Evolutionary conservation across 1,284 basidiomycete species (phyloP).

Genomic region (Cryptococcus sp.): DNA sequence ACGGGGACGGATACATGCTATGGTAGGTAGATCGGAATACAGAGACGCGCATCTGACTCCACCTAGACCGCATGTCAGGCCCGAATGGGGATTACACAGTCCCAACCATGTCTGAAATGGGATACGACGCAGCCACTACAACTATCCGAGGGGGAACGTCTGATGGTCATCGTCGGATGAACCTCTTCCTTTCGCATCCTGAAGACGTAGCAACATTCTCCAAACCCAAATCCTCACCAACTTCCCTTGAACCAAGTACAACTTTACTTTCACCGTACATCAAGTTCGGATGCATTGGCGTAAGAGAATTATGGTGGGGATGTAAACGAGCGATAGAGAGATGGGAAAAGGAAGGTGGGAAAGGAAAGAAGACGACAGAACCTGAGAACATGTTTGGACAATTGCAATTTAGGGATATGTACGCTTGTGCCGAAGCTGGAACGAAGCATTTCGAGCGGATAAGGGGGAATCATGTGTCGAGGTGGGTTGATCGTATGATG

Average conservation of each 20-base stretch:
- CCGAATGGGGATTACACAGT: conserved; percentile 50
- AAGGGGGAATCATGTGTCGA: conserved; percentile 47
- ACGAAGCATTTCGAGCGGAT: conserved; percentile 48
- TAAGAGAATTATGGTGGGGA: conserved; percentile 49
- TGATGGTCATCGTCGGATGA: conserved; percentile 48
- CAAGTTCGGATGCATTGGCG: conserved; percentile 54
- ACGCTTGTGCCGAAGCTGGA: conserved; percentile 48
- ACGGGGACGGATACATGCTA: conserved; percentile 35
- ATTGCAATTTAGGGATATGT: conserved; percentile 51
- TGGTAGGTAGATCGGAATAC: conserved; percentile 15
- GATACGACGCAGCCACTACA: conserved; percentile 48
- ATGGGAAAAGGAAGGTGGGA: conserved; percentile 25
- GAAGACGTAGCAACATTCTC: conserved; percentile 50
- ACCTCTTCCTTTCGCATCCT: conserved; percentile 46
- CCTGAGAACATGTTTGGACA: conserved; percentile 46
- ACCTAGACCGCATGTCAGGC: conserved; percentile 46
- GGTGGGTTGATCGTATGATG: conserved; percentile 21
- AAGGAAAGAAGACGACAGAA: conserved; percentile 30
- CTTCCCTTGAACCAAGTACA: conserved; percentile 48
- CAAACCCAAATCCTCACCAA: conserved; percentile 53
- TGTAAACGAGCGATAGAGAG: conserved; percentile 40
- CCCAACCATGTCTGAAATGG: conserved; percentile 51
- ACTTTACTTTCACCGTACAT: conserved; percentile 50
- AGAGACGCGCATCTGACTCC: not conserved
- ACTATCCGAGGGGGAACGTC: conserved; percentile 53